phyloP scores from a whole-genome alignment of 257 asterid species.

The Euphrasia confusa region DNA sequence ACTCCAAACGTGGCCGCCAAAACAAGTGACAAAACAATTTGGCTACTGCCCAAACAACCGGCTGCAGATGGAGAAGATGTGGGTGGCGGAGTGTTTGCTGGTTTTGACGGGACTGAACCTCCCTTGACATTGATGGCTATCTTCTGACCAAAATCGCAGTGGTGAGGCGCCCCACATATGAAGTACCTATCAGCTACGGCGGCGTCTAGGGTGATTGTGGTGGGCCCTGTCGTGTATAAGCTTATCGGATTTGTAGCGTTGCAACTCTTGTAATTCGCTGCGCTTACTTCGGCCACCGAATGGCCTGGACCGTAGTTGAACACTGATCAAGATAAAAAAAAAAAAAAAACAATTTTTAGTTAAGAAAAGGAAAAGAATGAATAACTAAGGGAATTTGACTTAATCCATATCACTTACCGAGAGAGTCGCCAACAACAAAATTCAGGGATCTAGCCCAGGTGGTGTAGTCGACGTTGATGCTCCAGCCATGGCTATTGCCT shows the following conservation, averaged over 20 bases:
- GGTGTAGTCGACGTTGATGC: slow-evolving; percentile 26
- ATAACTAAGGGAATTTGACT: neutral
- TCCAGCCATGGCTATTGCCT: slow-evolving; percentile 51
- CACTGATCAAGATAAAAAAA: slow-evolving; percentile 28
- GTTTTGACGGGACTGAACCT: slow-evolving; percentile 10
- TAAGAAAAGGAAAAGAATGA: no score
- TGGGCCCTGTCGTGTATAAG: slow-evolving; percentile 30
- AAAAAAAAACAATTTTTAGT: no score
- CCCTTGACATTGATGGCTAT: slow-evolving; percentile 37
- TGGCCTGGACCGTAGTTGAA: slow-evolving; percentile 47
- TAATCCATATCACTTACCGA: no score
- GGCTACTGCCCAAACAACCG: no score
- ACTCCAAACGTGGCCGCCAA: no score
- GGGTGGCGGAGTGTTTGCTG: neutral
- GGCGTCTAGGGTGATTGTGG: slow-evolving; percentile 34
- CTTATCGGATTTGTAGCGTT: slow-evolving; percentile 30
- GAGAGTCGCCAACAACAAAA: slow-evolving; percentile 42
- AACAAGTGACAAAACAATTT: no score
- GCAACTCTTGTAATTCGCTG: slow-evolving; percentile 38
- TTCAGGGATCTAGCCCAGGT: slow-evolving; percentile 43
- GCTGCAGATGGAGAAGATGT: neutral
- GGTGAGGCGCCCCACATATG: slow-evolving; percentile 43
- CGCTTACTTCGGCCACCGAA: slow-evolving; percentile 43
- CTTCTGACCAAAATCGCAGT: slow-evolving; percentile 57
- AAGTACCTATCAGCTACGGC: slow-evolving; percentile 49